A percentile compares a stretch with the other conserved stretches of the same genome.
These are phyloP conservation scores for Talaromyces stipitatus DNA, from an alignment of 495 filamentous ascomycete species.

Conservation along the genomic window DNA sequence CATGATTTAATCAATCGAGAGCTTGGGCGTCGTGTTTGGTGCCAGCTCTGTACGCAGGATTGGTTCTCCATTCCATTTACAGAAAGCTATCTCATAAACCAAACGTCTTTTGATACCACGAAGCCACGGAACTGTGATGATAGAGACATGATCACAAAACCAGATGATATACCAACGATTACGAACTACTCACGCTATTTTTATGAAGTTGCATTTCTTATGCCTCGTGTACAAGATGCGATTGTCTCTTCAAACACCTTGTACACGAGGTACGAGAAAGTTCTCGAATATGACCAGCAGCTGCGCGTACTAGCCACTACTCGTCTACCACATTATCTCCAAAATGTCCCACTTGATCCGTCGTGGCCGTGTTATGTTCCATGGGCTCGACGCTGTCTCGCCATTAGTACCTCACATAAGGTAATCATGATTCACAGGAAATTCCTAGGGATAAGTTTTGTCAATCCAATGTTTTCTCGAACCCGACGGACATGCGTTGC, in stretches of 20 bases:
- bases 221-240: constrained; percentile 34
- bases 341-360: constrained; percentile 23
- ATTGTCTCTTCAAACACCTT: constrained; percentile 23
- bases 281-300: constrained; percentile 32
- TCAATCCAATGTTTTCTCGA: constrained; percentile 28
- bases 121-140: constrained; percentile 32
- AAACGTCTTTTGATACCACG: constrained; percentile 29
- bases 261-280: constrained; percentile 34
- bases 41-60: constrained; percentile 38
- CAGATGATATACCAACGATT: constrained; percentile 26
- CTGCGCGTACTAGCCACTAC: constrained; percentile 31
- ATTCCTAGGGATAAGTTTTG: constrained; percentile 37
- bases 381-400: constrained; percentile 35
- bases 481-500: constrained; percentile 37
- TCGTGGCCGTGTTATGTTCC: constrained; percentile 30
- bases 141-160: constrained; percentile 25
- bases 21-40: constrained; percentile 36
- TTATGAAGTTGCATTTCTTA: constrained; percentile 29
- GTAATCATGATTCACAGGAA: constrained; percentile 46
- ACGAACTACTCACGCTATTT: constrained; percentile 33
- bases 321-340: constrained; percentile 24
- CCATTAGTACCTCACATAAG: constrained; percentile 39
- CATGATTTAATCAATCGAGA: constrained; percentile 22
- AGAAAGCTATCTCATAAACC: constrained; percentile 37
- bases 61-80: constrained; percentile 42